Percentiles rank a stretch among this genome's conserved stretches.
Evolutionary conservation across 208 protist genomes (phyloP).

Genomic region (Leishmania lainsoni): DNA sequence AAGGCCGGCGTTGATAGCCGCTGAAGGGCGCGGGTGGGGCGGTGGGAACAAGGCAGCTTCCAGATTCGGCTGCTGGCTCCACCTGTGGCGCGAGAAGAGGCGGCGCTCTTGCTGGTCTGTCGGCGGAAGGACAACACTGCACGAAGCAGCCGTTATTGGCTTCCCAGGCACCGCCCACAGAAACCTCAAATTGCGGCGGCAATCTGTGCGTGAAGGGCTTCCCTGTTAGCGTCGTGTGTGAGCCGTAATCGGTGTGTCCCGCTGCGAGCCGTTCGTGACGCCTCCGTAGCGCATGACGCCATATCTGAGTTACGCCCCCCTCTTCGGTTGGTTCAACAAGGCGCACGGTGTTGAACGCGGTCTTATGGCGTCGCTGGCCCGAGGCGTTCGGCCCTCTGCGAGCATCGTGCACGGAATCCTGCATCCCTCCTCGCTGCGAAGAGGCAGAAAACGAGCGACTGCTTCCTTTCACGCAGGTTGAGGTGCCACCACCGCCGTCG

Average conservation of each 20-base stretch:
- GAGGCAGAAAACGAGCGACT: not conserved
- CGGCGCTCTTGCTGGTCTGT: not conserved
- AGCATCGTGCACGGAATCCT: not conserved
- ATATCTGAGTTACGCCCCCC: constrained; percentile 55
- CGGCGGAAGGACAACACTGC: not conserved
- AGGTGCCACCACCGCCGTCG: constrained; percentile 5
- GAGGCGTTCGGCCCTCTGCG: not conserved
- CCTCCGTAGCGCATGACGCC: constrained; percentile 40
- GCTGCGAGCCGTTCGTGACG: not conserved
- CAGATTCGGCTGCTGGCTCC: not conserved
- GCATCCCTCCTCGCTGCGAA: not conserved
- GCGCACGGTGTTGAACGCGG: not conserved
- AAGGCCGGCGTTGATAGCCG: not conserved
- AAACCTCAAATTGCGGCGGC: not conserved
- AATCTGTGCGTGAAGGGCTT: not conserved
- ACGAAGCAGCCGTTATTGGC: not conserved
- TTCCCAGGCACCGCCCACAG: not conserved
- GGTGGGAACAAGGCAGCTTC: not conserved
- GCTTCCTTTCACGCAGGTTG: constrained; percentile 4
- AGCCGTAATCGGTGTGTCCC: too few species aligned
- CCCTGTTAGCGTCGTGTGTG: not conserved
- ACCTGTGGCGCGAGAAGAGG: not conserved
- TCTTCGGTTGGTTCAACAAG: constrained; percentile 42
- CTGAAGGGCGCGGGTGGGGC: not conserved
- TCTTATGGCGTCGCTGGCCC: not conserved